Conservation (phyloP, 1,284 basidiomycete species). For the Ceratobasidium sp. region DNA sequence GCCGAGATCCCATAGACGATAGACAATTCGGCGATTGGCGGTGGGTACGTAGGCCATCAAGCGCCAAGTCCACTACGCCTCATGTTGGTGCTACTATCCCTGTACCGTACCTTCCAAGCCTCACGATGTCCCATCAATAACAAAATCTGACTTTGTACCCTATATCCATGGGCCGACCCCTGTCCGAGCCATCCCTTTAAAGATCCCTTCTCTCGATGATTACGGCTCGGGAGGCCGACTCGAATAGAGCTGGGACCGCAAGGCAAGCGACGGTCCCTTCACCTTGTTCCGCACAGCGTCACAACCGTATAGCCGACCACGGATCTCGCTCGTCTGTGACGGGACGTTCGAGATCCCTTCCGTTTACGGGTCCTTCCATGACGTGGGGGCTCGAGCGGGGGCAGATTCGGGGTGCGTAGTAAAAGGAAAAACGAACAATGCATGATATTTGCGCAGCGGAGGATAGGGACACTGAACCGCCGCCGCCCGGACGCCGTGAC, state of each 20-base stretch:
- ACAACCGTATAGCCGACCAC: too few species aligned
- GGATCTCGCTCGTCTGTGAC: neutral
- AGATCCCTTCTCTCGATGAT: neutral
- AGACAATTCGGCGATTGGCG: slow-evolving; percentile 36
- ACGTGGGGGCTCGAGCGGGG: too few species aligned
- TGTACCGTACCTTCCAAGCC: slow-evolving; percentile 36
- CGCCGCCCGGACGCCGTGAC: too few species aligned
- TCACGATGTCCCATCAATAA: neutral
- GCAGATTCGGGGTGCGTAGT: too few species aligned
- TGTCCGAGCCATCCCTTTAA: neutral
- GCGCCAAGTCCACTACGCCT: slow-evolving; percentile 28
- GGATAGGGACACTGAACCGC: too few species aligned
- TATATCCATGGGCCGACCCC: slow-evolving; percentile 6
- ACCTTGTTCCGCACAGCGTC: neutral
- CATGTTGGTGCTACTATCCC: slow-evolving; percentile 28
- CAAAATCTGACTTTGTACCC: neutral
- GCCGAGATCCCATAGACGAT: slow-evolving; percentile 8
- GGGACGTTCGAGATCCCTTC: neutral
- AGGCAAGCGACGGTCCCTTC: neutral
- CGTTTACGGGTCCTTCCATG: too few species aligned
- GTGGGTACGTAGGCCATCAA: slow-evolving; percentile 30
- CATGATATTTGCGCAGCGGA: too few species aligned
- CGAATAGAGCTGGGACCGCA: slow-evolving; percentile 11
- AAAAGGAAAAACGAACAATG: too few species aligned
- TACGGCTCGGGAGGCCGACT: neutral